These are phyloP conservation scores for Xylaria curta DNA, from an alignment of 495 filamentous ascomycete species.

Conservation along the genomic window DNA sequence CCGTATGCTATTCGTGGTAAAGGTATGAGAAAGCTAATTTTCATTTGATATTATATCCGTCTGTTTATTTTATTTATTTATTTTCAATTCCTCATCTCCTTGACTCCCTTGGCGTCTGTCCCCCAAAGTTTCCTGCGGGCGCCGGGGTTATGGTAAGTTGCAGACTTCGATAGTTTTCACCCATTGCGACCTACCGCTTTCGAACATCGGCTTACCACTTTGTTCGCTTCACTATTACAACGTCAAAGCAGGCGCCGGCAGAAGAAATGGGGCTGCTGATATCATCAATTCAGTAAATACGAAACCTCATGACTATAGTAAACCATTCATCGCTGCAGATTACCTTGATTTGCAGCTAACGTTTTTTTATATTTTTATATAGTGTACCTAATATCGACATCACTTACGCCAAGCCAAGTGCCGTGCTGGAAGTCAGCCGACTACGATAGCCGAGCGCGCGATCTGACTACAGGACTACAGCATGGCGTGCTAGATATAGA, in stretches of 20 bases:
- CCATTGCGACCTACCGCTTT: constrained; percentile 14
- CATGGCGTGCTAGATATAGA: constrained; percentile 21
- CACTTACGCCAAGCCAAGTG: constrained; percentile 1
- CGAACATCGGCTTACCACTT: constrained; percentile 13
- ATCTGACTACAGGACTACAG: constrained; percentile 24
- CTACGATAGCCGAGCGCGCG: constrained; percentile 23
- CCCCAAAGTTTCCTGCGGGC: not conserved
- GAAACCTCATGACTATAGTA: not conserved
- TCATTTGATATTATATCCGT: not conserved
- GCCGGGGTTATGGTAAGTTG: not conserved
- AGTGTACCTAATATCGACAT: not conserved
- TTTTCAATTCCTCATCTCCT: not conserved
- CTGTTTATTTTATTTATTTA: constrained; percentile 7
- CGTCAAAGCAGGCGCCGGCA: not conserved
- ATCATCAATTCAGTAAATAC: not conserved
- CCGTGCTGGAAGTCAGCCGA: constrained; percentile 18
- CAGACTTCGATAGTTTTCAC: not conserved
- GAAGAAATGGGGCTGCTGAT: constrained; percentile 14
- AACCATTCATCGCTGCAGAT: not conserved
- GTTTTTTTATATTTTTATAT: not conserved
- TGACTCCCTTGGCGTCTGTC: not conserved
- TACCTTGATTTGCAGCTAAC: constrained; percentile 1
- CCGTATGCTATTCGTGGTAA: constrained; percentile 11
- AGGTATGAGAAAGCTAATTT: not conserved
- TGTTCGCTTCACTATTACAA: not conserved